Evolutionary conservation across 352 stramenopile genomes (phyloP), one percentile per base, ranked within the genome.

Genomic region (Phytophthora sp.): DNA sequence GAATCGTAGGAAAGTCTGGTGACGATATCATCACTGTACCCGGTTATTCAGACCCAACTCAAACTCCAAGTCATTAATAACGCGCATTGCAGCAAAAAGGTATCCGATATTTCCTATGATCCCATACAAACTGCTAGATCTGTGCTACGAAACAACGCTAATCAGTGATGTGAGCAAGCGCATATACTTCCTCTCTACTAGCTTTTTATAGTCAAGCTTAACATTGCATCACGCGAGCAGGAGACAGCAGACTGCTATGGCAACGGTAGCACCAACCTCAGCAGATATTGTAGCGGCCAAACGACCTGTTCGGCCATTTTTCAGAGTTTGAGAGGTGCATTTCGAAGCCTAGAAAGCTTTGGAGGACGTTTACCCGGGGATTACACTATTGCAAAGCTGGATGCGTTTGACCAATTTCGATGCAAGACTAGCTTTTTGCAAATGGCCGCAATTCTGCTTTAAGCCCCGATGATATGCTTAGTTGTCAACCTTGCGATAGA

Each of bases 371-470:
- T 75, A n/a, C 55, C 56, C 12, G 66, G 63, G 21, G 57, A 70
- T 5, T 79, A 74, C 54, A 79, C 62, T 10, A 44, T 79, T 3
- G 68, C 53, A 18, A 79, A 79, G 17, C 45, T 74, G 8, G 49
- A 76, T n/a, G 62, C 71, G 15, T 72, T 74, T 17, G 34, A 69
- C 10, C 24, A 21, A 5, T 76, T 61, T 18, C 56, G 62, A 13
- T 39, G 28, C 2, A 18, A 34, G 4, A 65, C 35, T 17, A 39
- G 28, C 10, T 5, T 5, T 4, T 32, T 17, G 7, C 38, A 42
- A 10, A 26, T 56, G 15, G 31, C 62, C n/a, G 23, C 6, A 7
- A 55, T 64, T 26, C 26, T 71, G 11, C 34, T 70, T 0, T 12
- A 59, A 2, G 50, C 54, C n/a, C 54, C 67, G 1, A 13, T 69